Evolutionary conservation across 2,329 filamentous ascomycete genomes (phyloP).

Genomic region (Alternaria metachromatica): DNA sequence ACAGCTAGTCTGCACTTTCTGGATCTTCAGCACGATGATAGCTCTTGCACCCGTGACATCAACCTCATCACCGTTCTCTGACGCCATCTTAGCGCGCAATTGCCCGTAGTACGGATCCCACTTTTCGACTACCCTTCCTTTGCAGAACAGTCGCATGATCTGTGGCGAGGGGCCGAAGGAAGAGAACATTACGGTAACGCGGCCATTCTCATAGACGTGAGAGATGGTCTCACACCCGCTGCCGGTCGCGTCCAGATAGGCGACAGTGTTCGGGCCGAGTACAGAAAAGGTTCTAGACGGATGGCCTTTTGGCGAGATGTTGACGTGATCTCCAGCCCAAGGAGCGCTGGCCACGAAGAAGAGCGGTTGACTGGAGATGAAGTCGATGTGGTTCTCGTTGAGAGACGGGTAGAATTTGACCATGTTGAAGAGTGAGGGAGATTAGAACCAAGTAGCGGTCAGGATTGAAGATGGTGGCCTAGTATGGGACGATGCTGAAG

Average conservation of each 20-base stretch:
- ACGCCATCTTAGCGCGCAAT: constrained; percentile 52
- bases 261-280: constrained; percentile 64
- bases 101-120: constrained; percentile 53
- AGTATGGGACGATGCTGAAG: not conserved
- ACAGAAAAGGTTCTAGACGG: constrained; percentile 68
- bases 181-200: constrained; percentile 77
- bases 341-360: constrained; percentile 80
- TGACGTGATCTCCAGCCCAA: constrained; percentile 71
- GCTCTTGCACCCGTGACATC: constrained; percentile 53
- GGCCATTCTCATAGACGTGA: constrained; percentile 78
- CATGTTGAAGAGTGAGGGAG: constrained; percentile 53
- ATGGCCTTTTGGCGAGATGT: constrained; percentile 77
- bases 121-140: constrained; percentile 65
- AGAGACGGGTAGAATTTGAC: constrained; percentile 65
- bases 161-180: constrained; percentile 66
- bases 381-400: constrained; percentile 62
- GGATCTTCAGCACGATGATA: constrained; percentile 67
- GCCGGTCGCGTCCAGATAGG: constrained; percentile 77
- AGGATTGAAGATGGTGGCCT: not conserved
- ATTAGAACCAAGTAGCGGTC: constrained; percentile 3
- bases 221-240: constrained; percentile 78
- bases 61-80: constrained; percentile 33
- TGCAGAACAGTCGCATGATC: constrained; percentile 71
- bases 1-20: constrained; percentile 69
- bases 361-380: constrained; percentile 71